Evolutionary conservation across 1,284 basidiomycete species (phyloP), one percentile per base, ranked within the genome.

Genomic region (Ustilago bromivora): DNA sequence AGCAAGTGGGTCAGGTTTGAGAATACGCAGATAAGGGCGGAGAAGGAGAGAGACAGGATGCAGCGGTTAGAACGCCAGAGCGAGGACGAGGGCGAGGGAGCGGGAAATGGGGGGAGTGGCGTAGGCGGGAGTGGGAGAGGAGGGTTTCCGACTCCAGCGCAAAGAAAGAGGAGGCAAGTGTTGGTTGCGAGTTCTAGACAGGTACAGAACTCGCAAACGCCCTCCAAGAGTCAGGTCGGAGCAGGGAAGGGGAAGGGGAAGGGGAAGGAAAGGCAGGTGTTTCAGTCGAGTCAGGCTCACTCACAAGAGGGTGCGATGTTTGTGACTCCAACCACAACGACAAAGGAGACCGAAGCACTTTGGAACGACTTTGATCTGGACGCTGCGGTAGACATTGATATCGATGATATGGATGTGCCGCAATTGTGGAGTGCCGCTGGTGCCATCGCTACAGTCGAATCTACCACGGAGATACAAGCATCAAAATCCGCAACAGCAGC

Each of bases 101-200:
- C 11, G 17, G 43, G 19, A 34, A 12, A 36, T 5, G 35, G 17
- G 4, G 34, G 40, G 15, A 15, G 15, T 5, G 31, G 9, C 11
- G 19, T 4, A 13, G 15, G 1, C 11, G 47, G 40, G 12, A 23
- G 36, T 28, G 9, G 54, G 40, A 36, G 51, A 3, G 46, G 11
- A 31, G n/a, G 5, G 3, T 34, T 73, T 9, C 71, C 71, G 3
- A 75, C 72, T 19, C 72, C 72, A 47, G 72, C 66, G 31, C 70
- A 72, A 35, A n/a, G 62, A 31, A 35, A 13, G 7, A 41, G 38
- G 7, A 55, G 10, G 17, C 12, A 23, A n/a, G 36, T 57, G 38
- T 36, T 52, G 5, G 59, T 59, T 12, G 15, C 55, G 9, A 35
- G 43, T 17, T 60, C 67, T 0, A 56, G 35, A 0, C 56, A 53